Evolutionary conservation across 2,329 filamentous ascomycete species (phyloP).

Genomic region (Clarireedia hainanense): DNA sequence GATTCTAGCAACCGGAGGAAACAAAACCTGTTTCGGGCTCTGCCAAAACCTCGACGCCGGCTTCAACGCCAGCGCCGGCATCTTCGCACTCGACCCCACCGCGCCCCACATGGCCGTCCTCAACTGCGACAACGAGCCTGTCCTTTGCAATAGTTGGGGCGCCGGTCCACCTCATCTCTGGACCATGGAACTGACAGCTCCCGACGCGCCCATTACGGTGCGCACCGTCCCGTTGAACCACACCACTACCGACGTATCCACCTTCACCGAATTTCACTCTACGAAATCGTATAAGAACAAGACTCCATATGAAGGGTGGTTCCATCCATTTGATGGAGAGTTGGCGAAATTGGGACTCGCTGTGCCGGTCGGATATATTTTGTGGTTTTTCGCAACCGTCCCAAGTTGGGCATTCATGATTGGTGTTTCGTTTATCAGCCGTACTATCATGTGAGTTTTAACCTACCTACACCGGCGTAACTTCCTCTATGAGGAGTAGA

Average conservation of each 20-base stretch:
- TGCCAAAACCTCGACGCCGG: constrained; percentile 58
- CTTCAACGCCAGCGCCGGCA: constrained; percentile 56
- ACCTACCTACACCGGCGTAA: too few relatives aligned
- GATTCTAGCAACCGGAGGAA: constrained; percentile 65
- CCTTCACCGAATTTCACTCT: constrained; percentile 52
- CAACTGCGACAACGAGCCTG: constrained; percentile 66
- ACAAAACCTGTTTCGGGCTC: constrained; percentile 65
- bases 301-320: constrained; percentile 52
- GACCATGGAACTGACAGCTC: constrained; percentile 59
- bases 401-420: constrained; percentile 77
- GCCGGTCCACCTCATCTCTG: constrained; percentile 57
- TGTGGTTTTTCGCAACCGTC: constrained; percentile 59
- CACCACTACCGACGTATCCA: constrained; percentile 57
- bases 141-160: constrained; percentile 70
- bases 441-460: constrained; percentile 63
- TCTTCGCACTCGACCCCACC: constrained; percentile 52
- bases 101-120: constrained; percentile 61
- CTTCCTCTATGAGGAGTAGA: too few relatives aligned
- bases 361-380: constrained; percentile 57
- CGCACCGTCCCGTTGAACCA: constrained; percentile 61
- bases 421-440: constrained; percentile 62
- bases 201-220: constrained; percentile 55
- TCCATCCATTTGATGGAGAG: constrained; percentile 68
- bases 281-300: constrained; percentile 43
- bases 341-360: constrained; percentile 54